phyloP scores from a whole-genome alignment of 331 rosid genomes.

The Rosa hybrid region DNA sequence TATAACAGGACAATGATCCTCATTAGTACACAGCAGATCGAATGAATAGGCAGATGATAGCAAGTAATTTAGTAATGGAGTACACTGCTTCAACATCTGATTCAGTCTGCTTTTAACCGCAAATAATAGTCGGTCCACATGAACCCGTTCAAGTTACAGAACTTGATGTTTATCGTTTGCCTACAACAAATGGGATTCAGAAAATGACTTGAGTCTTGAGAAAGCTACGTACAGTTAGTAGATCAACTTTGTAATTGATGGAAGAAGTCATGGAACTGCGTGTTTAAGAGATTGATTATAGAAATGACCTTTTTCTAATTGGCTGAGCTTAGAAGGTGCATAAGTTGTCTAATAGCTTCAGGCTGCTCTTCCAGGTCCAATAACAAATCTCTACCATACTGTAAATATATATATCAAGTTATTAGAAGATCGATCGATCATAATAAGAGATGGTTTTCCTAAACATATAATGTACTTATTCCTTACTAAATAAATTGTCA shows the following conservation, averaged over 20 bases:
- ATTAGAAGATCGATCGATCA: too few species aligned
- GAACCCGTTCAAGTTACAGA: background rate
- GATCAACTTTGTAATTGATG: background rate
- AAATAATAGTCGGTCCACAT: background rate
- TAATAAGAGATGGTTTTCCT: background rate
- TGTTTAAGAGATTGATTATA: background rate
- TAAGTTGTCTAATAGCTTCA: background rate
- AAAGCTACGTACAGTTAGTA: background rate
- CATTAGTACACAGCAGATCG: background rate
- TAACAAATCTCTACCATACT: slow-evolving; percentile 3
- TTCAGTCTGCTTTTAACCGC: background rate
- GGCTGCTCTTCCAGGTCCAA: slow-evolving; percentile 4
- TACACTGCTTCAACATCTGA: background rate
- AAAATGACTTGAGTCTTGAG: background rate
- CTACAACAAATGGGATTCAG: background rate
- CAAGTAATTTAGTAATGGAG: background rate
- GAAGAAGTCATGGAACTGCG: background rate
- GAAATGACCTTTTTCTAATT: background rate
- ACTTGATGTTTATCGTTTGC: background rate
- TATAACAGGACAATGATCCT: background rate
- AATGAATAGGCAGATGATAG: background rate
- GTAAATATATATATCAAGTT: background rate
- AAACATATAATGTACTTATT: background rate
- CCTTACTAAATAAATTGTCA: background rate
- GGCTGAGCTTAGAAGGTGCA: slow-evolving; percentile 5